phyloP scores from a whole-genome alignment of 1,284 basidiomycete species.

The Hortiboletus rubellus region DNA sequence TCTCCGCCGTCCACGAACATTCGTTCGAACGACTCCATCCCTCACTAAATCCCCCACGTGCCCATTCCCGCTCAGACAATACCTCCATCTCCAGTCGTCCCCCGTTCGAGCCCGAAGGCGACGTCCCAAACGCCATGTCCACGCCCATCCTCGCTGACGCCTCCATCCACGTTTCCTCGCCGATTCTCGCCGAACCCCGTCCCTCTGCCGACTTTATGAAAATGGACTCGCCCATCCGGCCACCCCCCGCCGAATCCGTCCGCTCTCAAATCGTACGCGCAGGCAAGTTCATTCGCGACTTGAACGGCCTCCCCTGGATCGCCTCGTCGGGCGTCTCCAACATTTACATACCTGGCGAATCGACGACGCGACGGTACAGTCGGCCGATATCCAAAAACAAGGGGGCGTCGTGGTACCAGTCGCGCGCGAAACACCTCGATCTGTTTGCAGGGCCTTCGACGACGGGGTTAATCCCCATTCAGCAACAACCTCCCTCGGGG shows the following conservation, averaged over 20 bases:
- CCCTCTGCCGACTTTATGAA: no score
- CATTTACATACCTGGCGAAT: conserved; percentile 35
- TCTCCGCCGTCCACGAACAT: no score
- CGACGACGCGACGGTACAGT: conserved; percentile 19
- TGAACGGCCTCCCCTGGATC: conserved; percentile 36
- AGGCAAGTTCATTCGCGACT: conserved; percentile 28
- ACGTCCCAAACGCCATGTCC: conserved; percentile 32
- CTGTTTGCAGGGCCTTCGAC: conserved; percentile 35
- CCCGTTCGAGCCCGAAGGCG: conserved; percentile 24
- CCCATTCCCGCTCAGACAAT: conserved; percentile 23
- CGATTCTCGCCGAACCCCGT: conserved; percentile 27
- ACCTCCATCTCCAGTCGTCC: conserved; percentile 28
- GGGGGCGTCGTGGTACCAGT: conserved; percentile 30
- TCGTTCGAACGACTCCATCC: neutral
- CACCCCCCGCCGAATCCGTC: conserved; percentile 35
- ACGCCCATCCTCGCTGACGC: conserved; percentile 31
- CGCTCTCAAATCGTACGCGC: conserved; percentile 31
- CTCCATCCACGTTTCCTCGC: conserved; percentile 28
- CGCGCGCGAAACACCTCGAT: conserved; percentile 31
- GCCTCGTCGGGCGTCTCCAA: conserved; percentile 34
- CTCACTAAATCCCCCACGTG: conserved; percentile 13
- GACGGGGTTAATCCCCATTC: conserved; percentile 27
- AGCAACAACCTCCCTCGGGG: conserved; percentile 3
- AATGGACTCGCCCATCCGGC: conserved; percentile 29
- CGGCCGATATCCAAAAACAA: conserved; percentile 20